A percentile compares a stretch with the other conserved stretches of the same genome.
These are phyloP conservation scores for Podospora sp. DNA, from an alignment of 495 filamentous ascomycete species.

Conservation along the genomic window DNA sequence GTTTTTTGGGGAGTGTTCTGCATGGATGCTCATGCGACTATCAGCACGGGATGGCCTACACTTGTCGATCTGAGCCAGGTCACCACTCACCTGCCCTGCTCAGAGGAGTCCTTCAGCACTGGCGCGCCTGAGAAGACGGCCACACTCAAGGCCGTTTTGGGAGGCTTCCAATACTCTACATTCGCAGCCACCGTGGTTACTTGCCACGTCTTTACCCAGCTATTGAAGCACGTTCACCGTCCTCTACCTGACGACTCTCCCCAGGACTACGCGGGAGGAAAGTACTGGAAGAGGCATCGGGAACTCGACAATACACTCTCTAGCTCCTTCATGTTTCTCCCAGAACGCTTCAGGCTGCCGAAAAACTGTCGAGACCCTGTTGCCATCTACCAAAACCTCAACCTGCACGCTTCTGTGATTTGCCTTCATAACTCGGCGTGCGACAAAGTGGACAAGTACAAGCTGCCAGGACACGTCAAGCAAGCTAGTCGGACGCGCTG, in stretches of 20 bases:
- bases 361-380: conserved; percentile 38
- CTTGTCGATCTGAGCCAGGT: conserved; percentile 46
- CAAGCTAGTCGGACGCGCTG: conserved; percentile 38
- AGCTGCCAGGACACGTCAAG: conserved; percentile 36
- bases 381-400: conserved; percentile 49
- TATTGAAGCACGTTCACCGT: conserved; percentile 47
- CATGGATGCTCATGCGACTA: conserved; percentile 51
- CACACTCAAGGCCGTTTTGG: conserved; percentile 41
- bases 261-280: conserved; percentile 42
- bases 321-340: conserved; percentile 51
- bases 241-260: conserved; percentile 42
- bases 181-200: conserved; percentile 45
- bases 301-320: conserved; percentile 50
- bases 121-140: conserved; percentile 38
- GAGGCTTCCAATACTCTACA: conserved; percentile 41
- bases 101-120: conserved; percentile 45
- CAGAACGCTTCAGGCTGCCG: conserved; percentile 44
- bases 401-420: conserved; percentile 48
- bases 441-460: conserved; percentile 43
- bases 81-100: conserved; percentile 48
- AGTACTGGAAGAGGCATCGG: conserved; percentile 50
- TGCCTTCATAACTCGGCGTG: conserved; percentile 48
- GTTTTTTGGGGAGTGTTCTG: conserved; percentile 57
- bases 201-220: conserved; percentile 44
- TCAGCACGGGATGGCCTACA: conserved; percentile 52